phyloP scores from a whole-genome alignment of 2,329 filamentous ascomycete genomes.

The Fusarium sp. region DNA sequence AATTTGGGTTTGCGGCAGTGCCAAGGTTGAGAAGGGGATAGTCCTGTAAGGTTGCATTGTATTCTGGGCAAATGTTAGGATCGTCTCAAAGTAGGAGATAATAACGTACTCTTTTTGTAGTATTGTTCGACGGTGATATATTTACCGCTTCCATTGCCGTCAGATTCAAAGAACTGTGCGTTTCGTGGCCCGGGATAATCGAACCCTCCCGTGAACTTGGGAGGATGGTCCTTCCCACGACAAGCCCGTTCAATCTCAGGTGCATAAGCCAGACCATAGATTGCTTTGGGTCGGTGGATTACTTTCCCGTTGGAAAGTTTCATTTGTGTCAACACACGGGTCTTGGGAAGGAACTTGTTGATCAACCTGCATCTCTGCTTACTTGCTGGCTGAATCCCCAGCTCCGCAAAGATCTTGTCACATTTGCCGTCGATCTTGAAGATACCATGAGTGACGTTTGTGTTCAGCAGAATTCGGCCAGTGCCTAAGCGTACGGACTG shows the following conservation, averaged over 20 bases:
- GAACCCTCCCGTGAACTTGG: slow-evolving; percentile 38
- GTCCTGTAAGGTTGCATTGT: slow-evolving; percentile 50
- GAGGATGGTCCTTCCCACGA: slow-evolving; percentile 28
- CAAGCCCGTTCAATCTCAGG: slow-evolving; percentile 39
- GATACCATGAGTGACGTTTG: slow-evolving; percentile 65
- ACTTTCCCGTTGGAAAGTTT: slow-evolving; percentile 48
- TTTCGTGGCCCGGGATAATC: slow-evolving; percentile 51
- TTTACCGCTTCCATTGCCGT: slow-evolving; percentile 30
- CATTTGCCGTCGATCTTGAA: slow-evolving; percentile 59
- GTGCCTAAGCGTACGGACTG: slow-evolving; percentile 66
- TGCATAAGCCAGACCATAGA: slow-evolving; percentile 46
- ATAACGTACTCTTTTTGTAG: slow-evolving; percentile 54
- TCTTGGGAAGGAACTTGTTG: slow-evolving; percentile 54
- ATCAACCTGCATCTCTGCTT: slow-evolving; percentile 41
- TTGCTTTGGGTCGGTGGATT: slow-evolving; percentile 47
- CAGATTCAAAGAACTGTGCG: slow-evolving; percentile 50
- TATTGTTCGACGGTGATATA: slow-evolving; percentile 58
- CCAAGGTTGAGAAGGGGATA: slow-evolving; percentile 77
- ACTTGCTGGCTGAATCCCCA: slow-evolving; percentile 35
- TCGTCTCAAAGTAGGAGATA: not conserved
- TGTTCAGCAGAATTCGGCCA: slow-evolving; percentile 65
- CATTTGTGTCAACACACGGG: slow-evolving; percentile 52
- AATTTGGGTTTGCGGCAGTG: slow-evolving; percentile 65
- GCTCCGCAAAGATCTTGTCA: slow-evolving; percentile 48
- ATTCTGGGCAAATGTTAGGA: slow-evolving; percentile 48